Percentiles rank a stretch among this genome's conserved stretches.
Evolutionary conservation across 805 yeast species (phyloP).

Genomic region (Starmerella floricola): DNA sequence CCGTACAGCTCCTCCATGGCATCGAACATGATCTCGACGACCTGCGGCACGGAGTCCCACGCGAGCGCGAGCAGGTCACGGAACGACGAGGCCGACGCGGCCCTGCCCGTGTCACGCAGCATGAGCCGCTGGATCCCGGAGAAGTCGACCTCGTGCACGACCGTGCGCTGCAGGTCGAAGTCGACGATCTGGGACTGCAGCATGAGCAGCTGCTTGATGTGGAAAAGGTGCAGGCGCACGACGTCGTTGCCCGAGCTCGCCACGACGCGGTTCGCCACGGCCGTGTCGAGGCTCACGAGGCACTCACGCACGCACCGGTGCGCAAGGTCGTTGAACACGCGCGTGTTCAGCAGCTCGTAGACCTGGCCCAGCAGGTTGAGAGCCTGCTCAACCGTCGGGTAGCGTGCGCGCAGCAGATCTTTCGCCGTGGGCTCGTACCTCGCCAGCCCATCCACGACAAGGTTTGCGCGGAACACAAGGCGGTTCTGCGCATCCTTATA

Average conservation of each 20-base stretch:
- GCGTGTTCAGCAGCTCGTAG: conserved; percentile 63
- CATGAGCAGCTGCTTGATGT: conserved; percentile 58
- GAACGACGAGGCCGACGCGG: conserved; percentile 21
- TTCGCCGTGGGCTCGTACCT: conserved; percentile 50
- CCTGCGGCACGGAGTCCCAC: conserved; percentile 61
- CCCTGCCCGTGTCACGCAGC: conserved; percentile 4
- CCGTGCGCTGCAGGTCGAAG: conserved; percentile 67
- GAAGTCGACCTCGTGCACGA: conserved; percentile 65
- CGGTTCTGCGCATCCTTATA: conserved; percentile 50
- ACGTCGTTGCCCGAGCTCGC: conserved; percentile 17
- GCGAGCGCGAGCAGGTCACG: conserved; percentile 39
- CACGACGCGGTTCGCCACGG: conserved; percentile 11
- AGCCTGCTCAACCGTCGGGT: conserved; percentile 31
- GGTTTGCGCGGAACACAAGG: conserved; percentile 65
- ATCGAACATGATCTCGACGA: conserved; percentile 71
- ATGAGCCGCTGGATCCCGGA: conserved; percentile 56
- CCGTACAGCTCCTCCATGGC: conserved; percentile 60
- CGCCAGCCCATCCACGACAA: conserved; percentile 51
- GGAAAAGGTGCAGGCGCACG: conserved; percentile 50
- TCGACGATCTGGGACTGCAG: conserved; percentile 56
- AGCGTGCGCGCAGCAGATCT: conserved; percentile 36
- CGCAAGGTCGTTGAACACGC: conserved; percentile 76
- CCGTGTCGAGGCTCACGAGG: conserved; percentile 37
- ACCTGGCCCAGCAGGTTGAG: conserved; percentile 60
- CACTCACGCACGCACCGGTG: conserved; percentile 76